phyloP scores from a whole-genome alignment of 176 grass and related monocot genomes.

The Musa itinerans region DNA sequence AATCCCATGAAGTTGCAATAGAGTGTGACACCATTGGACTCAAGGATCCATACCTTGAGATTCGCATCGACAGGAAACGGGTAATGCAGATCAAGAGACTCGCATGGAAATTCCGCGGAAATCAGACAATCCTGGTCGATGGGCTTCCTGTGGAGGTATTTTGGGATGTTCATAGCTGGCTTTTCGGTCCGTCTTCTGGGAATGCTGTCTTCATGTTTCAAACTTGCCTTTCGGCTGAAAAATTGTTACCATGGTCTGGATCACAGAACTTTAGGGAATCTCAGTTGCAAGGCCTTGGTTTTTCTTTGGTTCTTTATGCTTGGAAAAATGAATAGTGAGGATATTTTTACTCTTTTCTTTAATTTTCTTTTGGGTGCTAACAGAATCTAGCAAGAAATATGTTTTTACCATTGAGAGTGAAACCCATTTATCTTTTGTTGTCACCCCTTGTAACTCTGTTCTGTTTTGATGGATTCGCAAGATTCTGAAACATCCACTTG shows the following conservation, averaged over 20 bases:
- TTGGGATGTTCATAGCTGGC: slow-evolving; percentile 29
- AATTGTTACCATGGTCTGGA: slow-evolving; percentile 17
- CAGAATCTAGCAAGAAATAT: too few species aligned
- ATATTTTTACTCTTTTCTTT: too few species aligned
- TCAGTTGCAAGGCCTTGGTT: slow-evolving; percentile 30
- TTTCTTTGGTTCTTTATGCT: slow-evolving; percentile 44
- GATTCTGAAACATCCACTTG: too few species aligned
- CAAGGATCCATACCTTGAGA: slow-evolving; percentile 51
- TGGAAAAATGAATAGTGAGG: slow-evolving; percentile 23
- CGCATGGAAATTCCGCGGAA: too few species aligned
- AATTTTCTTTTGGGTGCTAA: too few species aligned
- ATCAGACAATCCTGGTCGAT: too few species aligned
- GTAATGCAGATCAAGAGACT: slow-evolving; percentile 44
- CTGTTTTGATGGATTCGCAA: too few species aligned
- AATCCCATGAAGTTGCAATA: slow-evolving; percentile 35
- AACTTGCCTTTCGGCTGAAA: slow-evolving; percentile 14
- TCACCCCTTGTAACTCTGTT: too few species aligned
- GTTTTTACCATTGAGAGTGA: too few species aligned
- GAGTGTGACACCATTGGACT: slow-evolving; percentile 33
- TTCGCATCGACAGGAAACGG: slow-evolving; percentile 48
- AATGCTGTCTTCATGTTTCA: slow-evolving; percentile 41
- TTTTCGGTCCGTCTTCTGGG: slow-evolving; percentile 32
- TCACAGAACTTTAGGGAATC: slow-evolving; percentile 29
- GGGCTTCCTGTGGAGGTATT: too few species aligned
- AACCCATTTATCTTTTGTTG: too few species aligned